Base-by-base conservation (phyloP, 169 alveolate genomes). In the Plasmodium adleri region DNA sequence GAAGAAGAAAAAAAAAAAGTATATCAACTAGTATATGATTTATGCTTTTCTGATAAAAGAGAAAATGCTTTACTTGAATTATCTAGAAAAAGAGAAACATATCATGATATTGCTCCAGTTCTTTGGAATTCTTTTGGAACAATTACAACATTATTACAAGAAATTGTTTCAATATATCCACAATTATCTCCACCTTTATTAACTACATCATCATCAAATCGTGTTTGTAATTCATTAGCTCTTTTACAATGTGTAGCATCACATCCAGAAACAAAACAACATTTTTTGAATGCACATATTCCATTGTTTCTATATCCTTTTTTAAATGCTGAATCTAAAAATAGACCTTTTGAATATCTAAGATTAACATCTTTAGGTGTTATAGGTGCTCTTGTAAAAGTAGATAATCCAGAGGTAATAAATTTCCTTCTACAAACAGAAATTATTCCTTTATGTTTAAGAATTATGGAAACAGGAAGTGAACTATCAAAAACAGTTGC, bases 331-430 rank as follows among this genome's bases (percentile, higher is more conserved):
- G 96, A 97, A 32, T 95, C 97, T 15, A 98, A 98, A 78, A 96
- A 98, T 54, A 96, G 99, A 78, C 99, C 99, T 1, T 97, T 97
- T 89, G 99, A 99, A 94, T 98, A 98, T 92, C 92, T 98, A 64
- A 97, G 99, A 63, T 96, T 99, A 62, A 99, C 99, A 0, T 96
- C 99, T 9, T 93, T 99, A 32, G 99, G 99, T 39, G 99, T 99
- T 17, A 98, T 99, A 45, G 99, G 99, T n/a, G 99, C 99, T 28
- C 94, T 99, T 22, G 99, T 99, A 12, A 98, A 98, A 96, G 99
- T 98, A 22, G 99, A 99, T 88, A 99, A 98, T 88, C 97, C 99
- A 49, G 99, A 98, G 72, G 99, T 98, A 43, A 98, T 98, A 28
- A 95, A 96, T 83, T 98, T 98, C 87, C 93, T 99, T 49, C 95